Evolutionary conservation across 169 alveolate genomes (phyloP), one percentile per base, ranked within the genome.

Genomic region (Cryptosporidium meleagridis): DNA sequence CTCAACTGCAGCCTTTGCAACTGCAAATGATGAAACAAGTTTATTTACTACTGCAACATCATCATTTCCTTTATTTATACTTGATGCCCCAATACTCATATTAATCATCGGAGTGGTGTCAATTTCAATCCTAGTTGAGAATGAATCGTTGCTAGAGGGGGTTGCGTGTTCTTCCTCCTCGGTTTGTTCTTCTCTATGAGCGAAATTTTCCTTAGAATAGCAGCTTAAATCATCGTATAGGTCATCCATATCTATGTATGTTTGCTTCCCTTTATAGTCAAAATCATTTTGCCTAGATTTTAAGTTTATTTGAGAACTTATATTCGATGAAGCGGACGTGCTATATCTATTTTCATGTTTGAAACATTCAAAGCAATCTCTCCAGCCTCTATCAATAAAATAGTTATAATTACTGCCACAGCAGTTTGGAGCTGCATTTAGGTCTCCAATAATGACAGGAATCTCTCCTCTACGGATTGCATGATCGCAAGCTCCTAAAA

Each of bases 401-500:
- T 93, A 94, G 58, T 92, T 87, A 93, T 96, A 96, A 85, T 96
- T 96, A 71, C 95, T 93, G 41, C 97, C 96, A 61, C 97, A 96
- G 35, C 91, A 85, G 84, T 95, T 93, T 10, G 98, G 97, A 14
- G 97, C 96, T 8, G 98, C 98, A 75, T 96, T 96, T 39, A 96
- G 86, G 75, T 96, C 98, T 8, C 98, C 98, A 58, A 96, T 95
- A 35, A 96, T 95, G 35, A 96, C 92, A 55, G 98, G 98, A 9
- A 95, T 87, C 68, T 94, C 95, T 53, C 96, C 96, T 35, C 95
- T 71, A 53, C 93, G 85, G 35, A 92, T 92, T 23, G 98, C 97
- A 23, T 86, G 85, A 39, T 94, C 95, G 58, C 96, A 92, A 14
- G 94, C 95, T 51, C 86, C 92, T 80, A 96, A 80, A 18, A 96